Evolutionary conservation across 371 early-diverging fungal genomes (phyloP), one percentile per base, ranked within the genome.

Genomic region (Rhizopus delemar): DNA sequence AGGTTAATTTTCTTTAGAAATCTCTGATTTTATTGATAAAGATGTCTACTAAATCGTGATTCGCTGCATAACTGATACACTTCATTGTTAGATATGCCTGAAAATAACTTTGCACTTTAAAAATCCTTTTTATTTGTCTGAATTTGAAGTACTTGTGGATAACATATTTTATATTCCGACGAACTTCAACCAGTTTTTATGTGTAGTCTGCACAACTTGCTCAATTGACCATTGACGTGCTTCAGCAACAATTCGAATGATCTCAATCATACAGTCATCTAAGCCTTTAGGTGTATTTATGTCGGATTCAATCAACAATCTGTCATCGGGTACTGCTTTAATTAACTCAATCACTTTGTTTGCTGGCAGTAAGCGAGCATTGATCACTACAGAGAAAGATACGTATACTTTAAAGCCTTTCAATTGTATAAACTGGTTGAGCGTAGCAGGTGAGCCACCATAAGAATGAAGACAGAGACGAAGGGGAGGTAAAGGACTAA

Each of bases 391-490:
- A 0, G 88, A 88, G 62, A 84, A 91, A 1, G 86, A 85, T 39
- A 91, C 85, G 62, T 86, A 93, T 0, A 79, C 53, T 0, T 50
- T 50, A 46, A 57, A 72, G 0, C 69, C 66, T 11, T 66, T 65
- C 2, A 87, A 65, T n/a, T 79, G 73, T 1, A 86, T 38, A 46
- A 94, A 86, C 13, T 82, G 75, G 36, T 80, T 76, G n/a, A 88
- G 62, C 11, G 87, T 81, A 54, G 90, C 93, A 13, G 86, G 71
- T 22, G 92, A 89, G 8, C 93, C 95, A 4, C 88, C 86, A 65
- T 81, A 96, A 8, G 95, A 94, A 65, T 96, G 96, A 46, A 94
- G 70, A 71, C 92, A 92, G 33, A 95, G 75, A 3, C 78, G 70
- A 4, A 72, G 35, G 36, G 60, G 51, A 6, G 70, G 46, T 2